These are phyloP conservation scores for Rostrohypoxylon terebratum DNA, from an alignment of 495 filamentous ascomycete genomes.

Conservation along the genomic window DNA sequence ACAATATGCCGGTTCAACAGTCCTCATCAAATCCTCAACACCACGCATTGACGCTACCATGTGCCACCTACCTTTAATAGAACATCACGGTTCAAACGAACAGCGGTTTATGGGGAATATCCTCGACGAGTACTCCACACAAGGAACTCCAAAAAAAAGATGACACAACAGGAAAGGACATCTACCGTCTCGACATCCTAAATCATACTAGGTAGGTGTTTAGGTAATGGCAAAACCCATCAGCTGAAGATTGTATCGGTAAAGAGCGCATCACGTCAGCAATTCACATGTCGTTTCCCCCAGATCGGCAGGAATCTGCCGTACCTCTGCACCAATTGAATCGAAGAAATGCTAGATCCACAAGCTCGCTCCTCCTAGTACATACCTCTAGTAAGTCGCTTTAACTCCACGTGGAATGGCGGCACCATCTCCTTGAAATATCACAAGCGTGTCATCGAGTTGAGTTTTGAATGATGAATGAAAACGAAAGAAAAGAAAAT, in stretches of 20 bases:
- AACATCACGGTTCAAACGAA: background rate
- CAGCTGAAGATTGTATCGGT: conserved; percentile 11
- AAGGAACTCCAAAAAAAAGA: background rate
- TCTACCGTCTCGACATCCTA: background rate
- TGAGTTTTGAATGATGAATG: background rate
- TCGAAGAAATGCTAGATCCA: background rate
- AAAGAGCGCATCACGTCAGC: conserved; percentile 16
- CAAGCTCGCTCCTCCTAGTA: background rate
- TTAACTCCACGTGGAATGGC: conserved; percentile 10
- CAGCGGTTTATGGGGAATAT: background rate
- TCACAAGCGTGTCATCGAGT: background rate
- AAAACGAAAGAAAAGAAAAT: no score
- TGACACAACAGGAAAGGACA: background rate
- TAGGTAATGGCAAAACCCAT: conserved; percentile 12
- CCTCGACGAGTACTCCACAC: conserved; percentile 1
- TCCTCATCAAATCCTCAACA: conserved; percentile 6
- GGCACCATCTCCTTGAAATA: background rate
- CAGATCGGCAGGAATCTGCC: conserved; percentile 20
- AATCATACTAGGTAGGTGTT: no score
- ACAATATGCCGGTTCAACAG: conserved; percentile 15
- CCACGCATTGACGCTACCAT: conserved; percentile 8
- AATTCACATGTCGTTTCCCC: conserved; percentile 22
- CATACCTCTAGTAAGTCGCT: background rate
- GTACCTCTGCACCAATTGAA: conserved; percentile 27
- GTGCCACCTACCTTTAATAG: background rate